Conservation (phyloP, 192 early-diverging fungal genomes). For the Piromyces finnis region DNA sequence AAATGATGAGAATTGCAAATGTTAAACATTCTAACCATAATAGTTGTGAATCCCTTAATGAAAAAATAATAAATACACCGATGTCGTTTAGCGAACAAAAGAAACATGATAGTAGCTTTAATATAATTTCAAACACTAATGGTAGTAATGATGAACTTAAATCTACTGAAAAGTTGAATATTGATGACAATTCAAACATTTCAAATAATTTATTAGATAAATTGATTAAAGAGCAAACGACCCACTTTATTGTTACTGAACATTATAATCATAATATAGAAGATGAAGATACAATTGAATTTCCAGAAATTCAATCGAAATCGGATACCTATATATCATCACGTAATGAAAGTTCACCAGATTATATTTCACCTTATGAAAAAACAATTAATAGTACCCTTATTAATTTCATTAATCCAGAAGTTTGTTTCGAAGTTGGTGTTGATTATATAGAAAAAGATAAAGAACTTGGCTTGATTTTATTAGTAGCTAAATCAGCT, state of each 20-base stretch:
- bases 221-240: constrained; percentile 18
- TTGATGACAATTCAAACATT: constrained; percentile 8
- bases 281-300: constrained; percentile 1
- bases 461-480: constrained; percentile 29
- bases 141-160: not conserved
- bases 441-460: constrained; percentile 11
- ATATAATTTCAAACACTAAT: not conserved
- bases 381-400: constrained; percentile 33
- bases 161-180: not conserved
- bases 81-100: not conserved
- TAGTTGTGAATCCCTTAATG: not conserved
- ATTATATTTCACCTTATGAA: constrained; percentile 24
- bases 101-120: constrained; percentile 2
- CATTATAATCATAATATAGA: constrained; percentile 12
- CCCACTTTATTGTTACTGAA: constrained; percentile 18
- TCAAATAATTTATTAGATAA: constrained; percentile 22
- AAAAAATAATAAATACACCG: not conserved
- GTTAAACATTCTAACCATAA: not conserved
- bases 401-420: constrained; percentile 48
- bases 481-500: constrained; percentile 35
- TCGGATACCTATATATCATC: constrained; percentile 12
- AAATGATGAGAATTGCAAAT: not conserved
- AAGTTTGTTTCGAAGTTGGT: constrained; percentile 46
- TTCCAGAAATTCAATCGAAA: constrained; percentile 4
- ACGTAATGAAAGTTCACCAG: constrained; percentile 19